Evolutionary conservation across 2,329 filamentous ascomycete genomes (phyloP), one percentile per base, ranked within the genome.

Genomic region (Magnaporthiopsis incrustans): DNA sequence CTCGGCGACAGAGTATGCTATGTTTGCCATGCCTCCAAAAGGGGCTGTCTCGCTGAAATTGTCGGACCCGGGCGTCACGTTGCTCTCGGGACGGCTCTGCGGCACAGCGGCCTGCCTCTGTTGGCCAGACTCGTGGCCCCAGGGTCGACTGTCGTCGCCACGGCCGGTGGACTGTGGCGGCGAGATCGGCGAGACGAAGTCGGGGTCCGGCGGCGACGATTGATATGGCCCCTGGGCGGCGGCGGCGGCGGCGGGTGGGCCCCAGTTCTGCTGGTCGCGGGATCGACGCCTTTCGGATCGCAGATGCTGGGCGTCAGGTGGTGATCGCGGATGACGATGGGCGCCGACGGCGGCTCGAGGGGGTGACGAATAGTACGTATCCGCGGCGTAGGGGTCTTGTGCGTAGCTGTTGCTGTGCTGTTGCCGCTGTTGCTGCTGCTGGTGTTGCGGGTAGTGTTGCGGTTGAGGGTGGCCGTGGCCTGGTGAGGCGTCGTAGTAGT

Each of bases 1-100:
- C 69, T 88, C 86, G 61, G 88, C 87, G 61, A 89, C 84, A 64
- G 79, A 84, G 70, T 87, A 80, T 56, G 89, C 88, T 66, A 90
- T 85, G 64, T 87, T 87, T 35, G 87, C 81, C 74, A 91, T 86
- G 64, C 87, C 88, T 69, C 87, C 88, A 27, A 82, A 80, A 25
- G 44, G 44, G 22, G 88, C 85, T 56, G 78, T 74, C 61, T 85
- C 79, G 66, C 87, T 81, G 67, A 88, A 85, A 72, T 91, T 90
- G 75, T 91, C 87, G 66, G 85, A 81, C 44, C 85, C 87, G 2
- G 86, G 85, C 1, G 86, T 89, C 64, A 79, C 76, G 70, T 76
- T 80, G 68, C 72, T 74, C 60, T 71, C 72, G 27, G 74, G 68
- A n/a, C 67, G 68, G 64, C 69, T 67, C 62, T 66, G 69, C 60